A percentile compares a stretch with the other conserved stretches of the same genome.
phyloP scores from a whole-genome alignment of 2,329 filamentous ascomycete species.

The Fusarium nisikadoi region DNA sequence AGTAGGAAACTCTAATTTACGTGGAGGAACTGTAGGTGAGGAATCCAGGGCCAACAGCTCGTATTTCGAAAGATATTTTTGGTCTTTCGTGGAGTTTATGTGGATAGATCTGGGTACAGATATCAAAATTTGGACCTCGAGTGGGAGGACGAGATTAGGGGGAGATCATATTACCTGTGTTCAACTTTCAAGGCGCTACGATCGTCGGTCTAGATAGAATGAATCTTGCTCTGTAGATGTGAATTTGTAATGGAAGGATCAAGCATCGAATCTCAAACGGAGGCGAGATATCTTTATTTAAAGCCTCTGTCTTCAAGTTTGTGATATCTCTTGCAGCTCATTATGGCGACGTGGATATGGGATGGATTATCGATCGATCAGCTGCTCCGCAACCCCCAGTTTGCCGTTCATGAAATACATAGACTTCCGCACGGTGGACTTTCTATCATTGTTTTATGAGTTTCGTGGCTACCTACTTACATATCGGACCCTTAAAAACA shows the following conservation, averaged over 20 bases:
- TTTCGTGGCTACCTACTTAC: background rate
- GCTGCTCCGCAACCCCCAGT: constrained; percentile 2
- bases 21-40: background rate
- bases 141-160: constrained; percentile 15
- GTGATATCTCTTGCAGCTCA: background rate
- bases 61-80: background rate
- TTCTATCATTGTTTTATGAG: background rate
- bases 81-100: background rate
- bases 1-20: background rate
- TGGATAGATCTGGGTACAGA: background rate
- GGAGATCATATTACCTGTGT: constrained; percentile 16
- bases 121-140: background rate
- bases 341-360: background rate
- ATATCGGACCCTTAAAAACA: constrained; percentile 16
- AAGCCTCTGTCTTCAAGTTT: background rate
- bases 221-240: background rate
- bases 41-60: background rate
- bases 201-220: constrained; percentile 15
- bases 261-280: constrained; percentile 26
- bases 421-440: background rate
- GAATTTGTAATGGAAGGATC: constrained; percentile 7
- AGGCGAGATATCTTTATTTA: constrained; percentile 33
- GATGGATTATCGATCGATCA: constrained; percentile 19
- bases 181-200: background rate
- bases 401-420: background rate